phyloP scores from a whole-genome alignment of 768 basidiomycete species.

The Suillus subalutaceus region DNA sequence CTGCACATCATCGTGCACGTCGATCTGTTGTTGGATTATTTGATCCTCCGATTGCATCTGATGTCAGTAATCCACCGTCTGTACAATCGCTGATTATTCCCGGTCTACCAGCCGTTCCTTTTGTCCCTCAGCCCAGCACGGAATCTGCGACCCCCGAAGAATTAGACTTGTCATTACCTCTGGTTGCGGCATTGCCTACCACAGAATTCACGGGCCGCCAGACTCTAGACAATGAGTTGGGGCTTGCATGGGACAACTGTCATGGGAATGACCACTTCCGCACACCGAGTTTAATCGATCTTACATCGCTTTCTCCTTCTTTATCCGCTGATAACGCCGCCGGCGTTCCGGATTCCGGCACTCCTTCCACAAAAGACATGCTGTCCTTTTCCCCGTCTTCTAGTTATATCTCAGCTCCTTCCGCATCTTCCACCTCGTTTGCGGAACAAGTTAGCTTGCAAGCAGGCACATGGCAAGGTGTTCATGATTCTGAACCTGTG shows the following conservation, averaged over 20 bases:
- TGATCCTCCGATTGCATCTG: conserved; percentile 33
- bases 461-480: conserved; percentile 19
- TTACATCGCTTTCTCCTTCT: conserved; percentile 43
- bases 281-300: conserved; percentile 57
- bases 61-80: conserved; percentile 22
- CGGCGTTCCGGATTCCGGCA: neutral
- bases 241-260: conserved; percentile 45
- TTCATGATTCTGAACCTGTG: neutral
- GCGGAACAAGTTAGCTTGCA: conserved; percentile 10
- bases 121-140: conserved; percentile 35
- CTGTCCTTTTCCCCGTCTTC: neutral
- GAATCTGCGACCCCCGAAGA: conserved; percentile 19
- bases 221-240: conserved; percentile 63
- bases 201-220: conserved; percentile 21
- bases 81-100: conserved; percentile 36
- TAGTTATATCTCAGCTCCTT: neutral
- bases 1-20: conserved; percentile 35
- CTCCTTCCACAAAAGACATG: neutral
- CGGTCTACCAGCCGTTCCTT: conserved; percentile 36
- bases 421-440: neutral
- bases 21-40: conserved; percentile 70
- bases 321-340: conserved; percentile 25
- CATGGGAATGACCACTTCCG: conserved; percentile 49
- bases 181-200: conserved; percentile 15
- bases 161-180: conserved; percentile 28